A percentile compares a stretch with the other conserved stretches of the same genome.
Conservation (phyloP, 768 basidiomycete genomes). For the Rhizopogon rudus region DNA sequence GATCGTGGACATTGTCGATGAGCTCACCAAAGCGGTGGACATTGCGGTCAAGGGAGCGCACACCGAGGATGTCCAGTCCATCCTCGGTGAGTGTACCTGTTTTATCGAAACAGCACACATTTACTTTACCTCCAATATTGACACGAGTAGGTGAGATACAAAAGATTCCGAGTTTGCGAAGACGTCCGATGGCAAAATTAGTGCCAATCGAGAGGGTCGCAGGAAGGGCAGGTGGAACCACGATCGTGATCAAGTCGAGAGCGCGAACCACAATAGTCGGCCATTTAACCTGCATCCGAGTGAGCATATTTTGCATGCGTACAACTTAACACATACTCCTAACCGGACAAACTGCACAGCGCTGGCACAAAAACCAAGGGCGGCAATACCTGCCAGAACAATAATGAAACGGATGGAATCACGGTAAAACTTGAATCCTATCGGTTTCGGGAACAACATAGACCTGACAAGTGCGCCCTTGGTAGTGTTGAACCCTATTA, state of each 20-base stretch:
- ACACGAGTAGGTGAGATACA: conserved; percentile 96
- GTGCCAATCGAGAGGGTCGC: conserved; percentile 97
- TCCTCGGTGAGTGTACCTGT: conserved; percentile 98
- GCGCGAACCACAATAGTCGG: conserved; percentile 89
- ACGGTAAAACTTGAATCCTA: conserved; percentile 98
- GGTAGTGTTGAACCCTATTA: conserved; percentile 89
- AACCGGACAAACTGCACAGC: conserved; percentile 90
- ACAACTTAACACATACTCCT: conserved; percentile 49
- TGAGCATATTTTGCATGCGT: conserved; percentile 3
- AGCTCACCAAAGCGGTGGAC: conserved; percentile 86
- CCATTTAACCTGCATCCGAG: conserved; percentile 64
- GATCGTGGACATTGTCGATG: conserved; percentile 77
- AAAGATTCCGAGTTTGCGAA: conserved; percentile 85
- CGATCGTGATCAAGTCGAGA: conserved; percentile 92
- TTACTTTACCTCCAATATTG: conserved; percentile 93
- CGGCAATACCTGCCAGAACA: conserved; percentile 88
- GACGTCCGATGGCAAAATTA: conserved; percentile 85
- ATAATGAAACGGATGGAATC: conserved; percentile 89
- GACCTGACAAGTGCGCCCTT: conserved; percentile 94
- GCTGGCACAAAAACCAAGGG: conserved; percentile 85
- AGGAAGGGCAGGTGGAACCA: conserved; percentile 95
- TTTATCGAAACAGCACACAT: conserved; percentile 98
- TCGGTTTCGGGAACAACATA: conserved; percentile 98
- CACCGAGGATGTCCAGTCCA: conserved; percentile 93
- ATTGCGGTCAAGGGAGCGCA: conserved; percentile 77